phyloP scores from a whole-genome alignment of 306 rosid genomes.

The Geum urbanum region DNA sequence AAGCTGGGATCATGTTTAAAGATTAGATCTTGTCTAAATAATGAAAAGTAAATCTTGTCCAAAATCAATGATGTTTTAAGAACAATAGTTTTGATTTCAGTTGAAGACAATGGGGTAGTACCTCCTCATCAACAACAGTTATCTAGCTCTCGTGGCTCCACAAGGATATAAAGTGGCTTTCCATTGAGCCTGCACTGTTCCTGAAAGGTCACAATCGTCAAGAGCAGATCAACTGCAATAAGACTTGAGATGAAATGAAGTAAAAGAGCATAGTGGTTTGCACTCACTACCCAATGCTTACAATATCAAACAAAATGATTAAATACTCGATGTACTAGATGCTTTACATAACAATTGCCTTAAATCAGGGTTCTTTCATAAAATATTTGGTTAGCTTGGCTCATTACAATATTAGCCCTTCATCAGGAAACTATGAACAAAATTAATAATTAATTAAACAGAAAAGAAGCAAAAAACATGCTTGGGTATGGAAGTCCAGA shows the following conservation, averaged over 20 bases:
- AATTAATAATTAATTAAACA: not conserved
- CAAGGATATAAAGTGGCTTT: constrained; percentile 85
- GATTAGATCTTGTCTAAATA: not conserved
- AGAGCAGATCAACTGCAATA: constrained; percentile 22
- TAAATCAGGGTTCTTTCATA: not conserved
- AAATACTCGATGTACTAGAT: not conserved
- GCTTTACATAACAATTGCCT: not conserved
- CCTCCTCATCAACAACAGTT: constrained; percentile 62
- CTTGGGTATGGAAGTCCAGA: not conserved
- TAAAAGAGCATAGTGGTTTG: not conserved
- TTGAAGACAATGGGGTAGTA: constrained; percentile 7
- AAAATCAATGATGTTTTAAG: not conserved
- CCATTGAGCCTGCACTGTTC: constrained; percentile 77
- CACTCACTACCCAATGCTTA: not conserved
- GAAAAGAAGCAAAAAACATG: not conserved
- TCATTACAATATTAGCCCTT: not conserved
- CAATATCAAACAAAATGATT: not conserved
- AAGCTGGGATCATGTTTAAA: not conserved
- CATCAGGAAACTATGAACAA: not conserved
- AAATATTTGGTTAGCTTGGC: not conserved
- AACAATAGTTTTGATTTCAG: not conserved
- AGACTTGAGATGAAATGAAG: not conserved
- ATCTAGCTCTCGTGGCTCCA: constrained; percentile 74
- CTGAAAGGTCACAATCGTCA: constrained; percentile 40
- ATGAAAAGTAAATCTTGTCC: not conserved